Evolutionary conservation across 768 basidiomycete species (phyloP).

Genomic region (Lentinula guzmanii): DNA sequence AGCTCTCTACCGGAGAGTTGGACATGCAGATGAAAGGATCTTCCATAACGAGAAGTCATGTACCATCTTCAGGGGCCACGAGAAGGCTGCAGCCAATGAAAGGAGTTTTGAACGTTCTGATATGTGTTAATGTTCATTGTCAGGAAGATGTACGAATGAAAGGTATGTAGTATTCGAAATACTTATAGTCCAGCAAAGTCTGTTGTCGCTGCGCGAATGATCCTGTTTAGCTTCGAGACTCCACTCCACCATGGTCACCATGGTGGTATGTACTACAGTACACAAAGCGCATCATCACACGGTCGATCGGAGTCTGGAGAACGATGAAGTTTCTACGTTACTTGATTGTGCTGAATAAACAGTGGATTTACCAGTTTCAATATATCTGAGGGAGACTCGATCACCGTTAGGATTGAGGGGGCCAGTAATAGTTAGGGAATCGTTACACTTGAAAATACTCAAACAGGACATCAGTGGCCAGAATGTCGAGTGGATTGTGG

Average conservation of each 20-base stretch:
- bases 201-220: not conserved
- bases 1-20: too few species aligned
- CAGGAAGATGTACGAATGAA: not conserved
- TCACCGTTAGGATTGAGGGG: not conserved
- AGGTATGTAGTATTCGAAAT: not conserved
- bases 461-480: not conserved
- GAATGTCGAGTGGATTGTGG: slow-evolving; percentile 8
- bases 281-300: not conserved
- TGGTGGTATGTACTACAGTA: not conserved
- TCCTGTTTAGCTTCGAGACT: not conserved
- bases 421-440: not conserved
- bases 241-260: not conserved
- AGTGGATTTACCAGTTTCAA: not conserved
- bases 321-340: not conserved
- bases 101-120: too few species aligned
- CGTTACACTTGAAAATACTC: slow-evolving; percentile 2
- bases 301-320: not conserved
- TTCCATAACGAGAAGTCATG: too few species aligned
- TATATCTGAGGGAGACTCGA: slow-evolving; percentile 1
- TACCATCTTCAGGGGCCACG: too few species aligned
- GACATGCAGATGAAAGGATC: too few species aligned
- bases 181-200: not conserved
- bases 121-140: too few species aligned
- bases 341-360: not conserved
- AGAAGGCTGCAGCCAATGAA: too few species aligned